Conservation (phyloP, 352 stramenopile species). For the Phytophthora fragariae region DNA sequence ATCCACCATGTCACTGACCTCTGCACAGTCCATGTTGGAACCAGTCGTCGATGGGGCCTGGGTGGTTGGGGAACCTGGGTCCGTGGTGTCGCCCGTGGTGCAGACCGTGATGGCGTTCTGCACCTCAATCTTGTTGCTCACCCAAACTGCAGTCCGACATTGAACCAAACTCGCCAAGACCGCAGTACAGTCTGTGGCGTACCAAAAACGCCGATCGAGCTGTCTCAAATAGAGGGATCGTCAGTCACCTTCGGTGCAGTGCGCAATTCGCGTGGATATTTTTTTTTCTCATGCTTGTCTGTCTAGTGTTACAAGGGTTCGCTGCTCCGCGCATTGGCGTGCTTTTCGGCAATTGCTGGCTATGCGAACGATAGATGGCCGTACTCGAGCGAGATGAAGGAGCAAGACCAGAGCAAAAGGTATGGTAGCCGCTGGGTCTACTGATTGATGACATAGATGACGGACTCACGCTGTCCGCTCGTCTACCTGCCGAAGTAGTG, state of each 20-base stretch:
- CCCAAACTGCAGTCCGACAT: constrained; percentile 32
- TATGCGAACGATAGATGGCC: too few relatives aligned
- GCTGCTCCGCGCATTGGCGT: neutral
- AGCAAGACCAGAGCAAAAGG: constrained; percentile 19
- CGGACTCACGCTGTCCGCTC: neutral
- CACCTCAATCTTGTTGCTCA: constrained; percentile 38
- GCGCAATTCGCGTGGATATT: neutral
- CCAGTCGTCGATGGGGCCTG: constrained; percentile 14
- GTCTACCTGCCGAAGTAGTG: constrained; percentile 49
- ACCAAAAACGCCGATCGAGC: neutral
- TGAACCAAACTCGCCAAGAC: constrained; percentile 20
- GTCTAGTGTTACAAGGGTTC: constrained; percentile 10
- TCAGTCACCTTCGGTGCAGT: neutral
- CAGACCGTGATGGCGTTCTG: constrained; percentile 26
- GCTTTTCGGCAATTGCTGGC: neutral
- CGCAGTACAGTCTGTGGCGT: too few relatives aligned
- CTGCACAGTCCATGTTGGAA: constrained; percentile 23
- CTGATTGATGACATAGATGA: constrained; percentile 25
- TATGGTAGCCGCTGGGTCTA: constrained; percentile 23
- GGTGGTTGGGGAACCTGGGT: constrained; percentile 12
- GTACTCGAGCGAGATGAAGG: neutral
- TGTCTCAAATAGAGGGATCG: neutral
- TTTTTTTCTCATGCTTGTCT: neutral
- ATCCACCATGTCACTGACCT: constrained; percentile 24
- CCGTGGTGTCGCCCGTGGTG: constrained; percentile 9